Evolutionary conservation across 805 yeast genomes (phyloP), one percentile per base, ranked within the genome.

Genomic region (Candida morakotiae): DNA sequence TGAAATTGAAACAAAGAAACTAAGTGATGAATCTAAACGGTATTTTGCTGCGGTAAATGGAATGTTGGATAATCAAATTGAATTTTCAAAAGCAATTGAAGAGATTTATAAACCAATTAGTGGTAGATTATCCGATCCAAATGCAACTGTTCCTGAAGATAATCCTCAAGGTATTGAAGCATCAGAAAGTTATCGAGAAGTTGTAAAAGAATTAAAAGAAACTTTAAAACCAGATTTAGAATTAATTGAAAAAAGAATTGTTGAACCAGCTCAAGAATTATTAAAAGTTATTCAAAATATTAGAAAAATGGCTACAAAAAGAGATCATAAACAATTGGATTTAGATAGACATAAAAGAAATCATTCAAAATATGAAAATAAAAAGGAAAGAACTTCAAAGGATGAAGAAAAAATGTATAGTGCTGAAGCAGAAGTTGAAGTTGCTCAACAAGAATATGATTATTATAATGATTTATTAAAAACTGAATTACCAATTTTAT

Each of bases 111-210:
- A 91, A 62, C 98, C 98, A 1, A 93, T 93, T 43, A 81, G 93
- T 39, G 98, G 98, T 29, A 80, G 88, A 44, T 69, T 85, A 56
- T 80, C 93, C 11, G 98, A 93, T 58, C 96, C 97, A 6, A 85
- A 81, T 54, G 77, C 93, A 6, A 62, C 87, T 2, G 75, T 79
- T 32, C 89, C 89, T 0, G 98, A 93, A 57, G 97, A 94, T 49
- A 89, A 89, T 55, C 97, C 97, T 3, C 95, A 93, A 37, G 98
- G 98, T 49, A 87, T 93, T 47, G 81, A 84, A 53, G 98, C 98
- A 1, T 79, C 94, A 52, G 95, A 85, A 55, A 95, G 84, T 57
- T 93, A 89, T 62, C 73, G 95, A 40, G 94, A 76, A 29, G 83
- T 88, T 39, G 96, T 93, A 25, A 75, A 78, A 35, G 97, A 89